phyloP scores from a whole-genome alignment of 176 grass and related monocot species.

The Aegilops bicornis region DNA sequence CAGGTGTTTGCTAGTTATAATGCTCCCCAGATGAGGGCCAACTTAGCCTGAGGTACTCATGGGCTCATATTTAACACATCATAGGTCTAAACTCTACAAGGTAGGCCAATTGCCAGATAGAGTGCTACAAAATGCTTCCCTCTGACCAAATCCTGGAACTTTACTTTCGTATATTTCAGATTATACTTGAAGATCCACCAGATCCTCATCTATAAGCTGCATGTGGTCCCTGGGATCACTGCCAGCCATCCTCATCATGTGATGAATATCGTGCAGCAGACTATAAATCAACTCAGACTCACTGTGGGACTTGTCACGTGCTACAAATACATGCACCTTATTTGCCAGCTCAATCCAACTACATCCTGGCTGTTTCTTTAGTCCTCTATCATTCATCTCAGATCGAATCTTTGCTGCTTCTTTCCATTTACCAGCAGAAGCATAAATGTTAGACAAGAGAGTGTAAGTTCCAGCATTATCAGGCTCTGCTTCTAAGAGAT shows the following conservation, averaged over 20 bases:
- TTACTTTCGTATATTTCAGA: neutral
- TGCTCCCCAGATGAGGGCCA: neutral
- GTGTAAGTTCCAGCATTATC: constrained; percentile 73
- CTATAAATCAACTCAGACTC: constrained; percentile 41
- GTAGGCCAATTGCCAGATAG: neutral
- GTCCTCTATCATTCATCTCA: constrained; percentile 70
- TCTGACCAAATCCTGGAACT: neutral
- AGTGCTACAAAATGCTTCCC: constrained; percentile 13
- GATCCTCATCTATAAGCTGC: constrained; percentile 20
- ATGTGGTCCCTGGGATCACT: constrained; percentile 23
- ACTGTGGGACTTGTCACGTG: constrained; percentile 66
- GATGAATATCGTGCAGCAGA: constrained; percentile 63
- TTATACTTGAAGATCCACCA: constrained; percentile 20
- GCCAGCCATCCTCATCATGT: constrained; percentile 52
- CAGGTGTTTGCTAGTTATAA: neutral
- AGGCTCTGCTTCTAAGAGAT: constrained; percentile 68
- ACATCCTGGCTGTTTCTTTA: constrained; percentile 89
- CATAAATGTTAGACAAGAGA: constrained; percentile 78
- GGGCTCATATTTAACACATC: too few relatives aligned
- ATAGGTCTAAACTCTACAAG: neutral
- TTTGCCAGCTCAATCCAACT: constrained; percentile 85
- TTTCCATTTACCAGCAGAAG: constrained; percentile 88
- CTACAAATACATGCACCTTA: constrained; percentile 78
- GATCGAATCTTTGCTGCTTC: constrained; percentile 69
- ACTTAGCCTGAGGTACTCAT: neutral